Conservation (phyloP, 1,284 basidiomycete genomes). For the Ceratobasidium sp. region DNA sequence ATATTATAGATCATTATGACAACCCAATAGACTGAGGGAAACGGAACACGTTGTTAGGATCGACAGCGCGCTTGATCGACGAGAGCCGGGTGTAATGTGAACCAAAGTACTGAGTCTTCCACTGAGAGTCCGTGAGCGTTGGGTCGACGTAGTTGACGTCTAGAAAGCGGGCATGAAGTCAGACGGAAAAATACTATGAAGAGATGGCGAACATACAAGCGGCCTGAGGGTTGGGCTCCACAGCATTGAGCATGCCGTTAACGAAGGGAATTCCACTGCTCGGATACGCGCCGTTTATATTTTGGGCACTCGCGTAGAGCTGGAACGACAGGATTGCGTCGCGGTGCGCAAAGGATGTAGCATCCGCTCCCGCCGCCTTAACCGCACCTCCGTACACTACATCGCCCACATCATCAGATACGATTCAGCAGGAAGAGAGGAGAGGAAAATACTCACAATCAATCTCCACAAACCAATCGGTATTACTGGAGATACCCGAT, state of each 20-base stretch:
- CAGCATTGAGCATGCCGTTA: constrained; percentile 46
- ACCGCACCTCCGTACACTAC: constrained; percentile 48
- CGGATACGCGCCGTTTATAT: constrained; percentile 50
- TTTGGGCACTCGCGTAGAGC: constrained; percentile 50
- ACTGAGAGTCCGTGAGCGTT: constrained; percentile 42
- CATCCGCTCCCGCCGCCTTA: constrained; percentile 45
- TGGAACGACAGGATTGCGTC: constrained; percentile 50
- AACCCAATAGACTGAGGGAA: constrained; percentile 46
- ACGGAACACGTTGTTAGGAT: constrained; percentile 46
- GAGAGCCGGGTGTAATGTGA: constrained; percentile 43
- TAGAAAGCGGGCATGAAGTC: not conserved
- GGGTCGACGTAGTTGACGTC: constrained; percentile 48
- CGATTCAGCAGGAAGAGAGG: not conserved
- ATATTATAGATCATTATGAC: not conserved
- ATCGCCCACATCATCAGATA: not conserved
- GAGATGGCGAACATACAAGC: constrained; percentile 40
- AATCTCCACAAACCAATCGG: constrained; percentile 43
- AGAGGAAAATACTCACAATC: constrained; percentile 29
- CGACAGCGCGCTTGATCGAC: constrained; percentile 43
- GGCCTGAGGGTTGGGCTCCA: constrained; percentile 37
- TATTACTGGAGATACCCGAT: constrained; percentile 15
- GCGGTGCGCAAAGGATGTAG: constrained; percentile 49
- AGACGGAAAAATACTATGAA: not conserved
- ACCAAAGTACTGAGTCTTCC: constrained; percentile 45
- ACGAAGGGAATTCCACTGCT: constrained; percentile 49